Evolutionary conservation across 768 basidiomycete species (phyloP).

Genomic region (Pisolithus tinctorius): DNA sequence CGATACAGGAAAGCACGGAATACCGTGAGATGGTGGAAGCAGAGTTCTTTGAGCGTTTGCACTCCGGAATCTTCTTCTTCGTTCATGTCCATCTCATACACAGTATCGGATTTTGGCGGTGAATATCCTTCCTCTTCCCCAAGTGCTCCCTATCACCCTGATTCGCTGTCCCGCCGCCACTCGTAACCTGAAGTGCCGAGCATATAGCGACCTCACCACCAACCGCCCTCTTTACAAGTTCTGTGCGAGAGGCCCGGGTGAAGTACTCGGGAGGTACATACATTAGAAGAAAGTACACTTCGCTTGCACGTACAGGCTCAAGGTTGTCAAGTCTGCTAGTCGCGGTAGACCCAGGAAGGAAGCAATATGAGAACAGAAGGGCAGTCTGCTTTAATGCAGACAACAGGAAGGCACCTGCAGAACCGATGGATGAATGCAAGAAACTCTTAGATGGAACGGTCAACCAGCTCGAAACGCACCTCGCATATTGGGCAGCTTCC

Average conservation of each 20-base stretch:
- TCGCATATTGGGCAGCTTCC: constrained; percentile 59
- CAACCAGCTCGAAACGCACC: constrained; percentile 31
- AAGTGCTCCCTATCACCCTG: too few species aligned
- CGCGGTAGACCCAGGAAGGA: not conserved
- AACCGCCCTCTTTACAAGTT: constrained; percentile 50
- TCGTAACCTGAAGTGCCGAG: constrained; percentile 1
- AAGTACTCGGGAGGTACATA: constrained; percentile 62
- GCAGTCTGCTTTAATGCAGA: constrained; percentile 22
- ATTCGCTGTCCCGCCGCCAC: not conserved
- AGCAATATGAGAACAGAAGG: constrained; percentile 9
- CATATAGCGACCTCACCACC: constrained; percentile 38
- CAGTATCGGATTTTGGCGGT: too few species aligned
- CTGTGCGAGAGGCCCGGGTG: constrained; percentile 35
- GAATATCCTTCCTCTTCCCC: too few species aligned
- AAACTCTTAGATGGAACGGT: not conserved
- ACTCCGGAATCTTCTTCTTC: too few species aligned
- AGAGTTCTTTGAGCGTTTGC: too few species aligned
- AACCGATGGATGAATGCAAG: constrained; percentile 1
- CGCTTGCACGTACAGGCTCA: constrained; percentile 8
- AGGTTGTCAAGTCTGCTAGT: constrained; percentile 7
- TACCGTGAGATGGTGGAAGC: too few species aligned
- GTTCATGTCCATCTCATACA: too few species aligned
- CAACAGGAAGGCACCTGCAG: constrained; percentile 40
- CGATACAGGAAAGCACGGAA: too few species aligned
- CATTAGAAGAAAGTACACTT: constrained; percentile 43